Evolutionary conservation across 176 grass and related monocot species (phyloP).

Genomic region (Dendrocalamus sinicus): DNA sequence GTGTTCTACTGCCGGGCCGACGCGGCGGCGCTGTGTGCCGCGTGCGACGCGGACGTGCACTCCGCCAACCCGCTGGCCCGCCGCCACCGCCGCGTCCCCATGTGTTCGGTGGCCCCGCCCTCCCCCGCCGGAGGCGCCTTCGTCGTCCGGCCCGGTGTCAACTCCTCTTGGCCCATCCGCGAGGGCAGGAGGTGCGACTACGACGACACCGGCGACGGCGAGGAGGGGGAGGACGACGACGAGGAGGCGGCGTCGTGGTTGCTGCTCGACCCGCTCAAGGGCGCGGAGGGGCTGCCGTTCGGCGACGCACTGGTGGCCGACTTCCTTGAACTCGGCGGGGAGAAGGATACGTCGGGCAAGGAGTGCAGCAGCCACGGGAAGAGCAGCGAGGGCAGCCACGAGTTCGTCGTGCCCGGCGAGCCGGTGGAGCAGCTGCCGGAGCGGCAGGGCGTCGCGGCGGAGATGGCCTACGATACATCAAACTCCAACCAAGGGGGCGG

Average conservation of each 20-base stretch:
- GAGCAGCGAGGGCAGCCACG: conserved; percentile 20
- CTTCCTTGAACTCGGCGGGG: conserved; percentile 37
- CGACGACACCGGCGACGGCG: background rate
- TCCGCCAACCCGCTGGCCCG: conserved; percentile 69
- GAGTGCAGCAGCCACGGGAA: conserved; percentile 5
- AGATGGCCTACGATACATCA: background rate
- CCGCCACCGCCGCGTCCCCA: conserved; percentile 62
- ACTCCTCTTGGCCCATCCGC: conserved; percentile 42
- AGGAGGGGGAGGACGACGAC: background rate
- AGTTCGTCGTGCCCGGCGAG: conserved; percentile 40
- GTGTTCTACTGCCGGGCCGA: conserved; percentile 63
- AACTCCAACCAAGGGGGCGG: background rate
- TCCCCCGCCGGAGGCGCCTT: conserved; percentile 45
- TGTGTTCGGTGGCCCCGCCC: background rate
- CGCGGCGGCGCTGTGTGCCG: conserved; percentile 52
- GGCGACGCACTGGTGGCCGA: conserved; percentile 30
- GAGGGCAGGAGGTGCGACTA: conserved; percentile 29
- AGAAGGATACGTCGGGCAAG: background rate
- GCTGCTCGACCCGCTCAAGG: conserved; percentile 42
- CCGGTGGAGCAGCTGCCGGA: conserved; percentile 18
- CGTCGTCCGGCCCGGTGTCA: conserved; percentile 33
- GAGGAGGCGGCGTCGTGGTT: conserved; percentile 36
- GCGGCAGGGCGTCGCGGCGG: background rate
- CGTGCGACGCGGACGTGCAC: conserved; percentile 69
- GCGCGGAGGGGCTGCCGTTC: conserved; percentile 3